phyloP scores from a whole-genome alignment of 345 rosid genomes.

The Populus simonii region DNA sequence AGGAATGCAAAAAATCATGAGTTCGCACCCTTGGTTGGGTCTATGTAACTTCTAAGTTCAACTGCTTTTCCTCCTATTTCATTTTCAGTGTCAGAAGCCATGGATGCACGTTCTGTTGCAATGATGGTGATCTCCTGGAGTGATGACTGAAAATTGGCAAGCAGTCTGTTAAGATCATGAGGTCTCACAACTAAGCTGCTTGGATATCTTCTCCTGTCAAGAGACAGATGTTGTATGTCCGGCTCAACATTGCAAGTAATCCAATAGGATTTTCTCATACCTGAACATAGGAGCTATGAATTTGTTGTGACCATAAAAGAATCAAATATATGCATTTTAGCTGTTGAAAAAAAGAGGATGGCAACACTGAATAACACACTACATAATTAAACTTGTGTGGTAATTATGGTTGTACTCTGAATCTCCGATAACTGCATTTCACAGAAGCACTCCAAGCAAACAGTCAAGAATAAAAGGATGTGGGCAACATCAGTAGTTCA shows the following conservation, averaged over 20 bases:
- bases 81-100: constrained; percentile 68
- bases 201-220: constrained; percentile 69
- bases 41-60: constrained; percentile 86
- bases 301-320: background rate
- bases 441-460: background rate
- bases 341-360: constrained; percentile 2
- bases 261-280: constrained; percentile 78
- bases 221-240: constrained; percentile 77
- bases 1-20: background rate
- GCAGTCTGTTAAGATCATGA: constrained; percentile 75
- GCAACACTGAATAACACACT: constrained; percentile 3
- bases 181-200: constrained; percentile 80
- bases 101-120: constrained; percentile 64
- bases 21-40: constrained; percentile 71
- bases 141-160: constrained; percentile 89
- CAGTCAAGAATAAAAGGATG: background rate
- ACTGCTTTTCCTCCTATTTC: constrained; percentile 92
- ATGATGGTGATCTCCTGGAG: constrained; percentile 93
- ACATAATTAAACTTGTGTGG: background rate
- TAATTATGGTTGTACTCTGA: too few species aligned
- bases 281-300: constrained; percentile 32
- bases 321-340: background rate
- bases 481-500: background rate
- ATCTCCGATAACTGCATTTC: too few species aligned
- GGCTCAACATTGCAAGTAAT: constrained; percentile 90